Evolutionary conservation across 257 asterid species (phyloP).

Genomic region (Paraleonurus japonicus): DNA sequence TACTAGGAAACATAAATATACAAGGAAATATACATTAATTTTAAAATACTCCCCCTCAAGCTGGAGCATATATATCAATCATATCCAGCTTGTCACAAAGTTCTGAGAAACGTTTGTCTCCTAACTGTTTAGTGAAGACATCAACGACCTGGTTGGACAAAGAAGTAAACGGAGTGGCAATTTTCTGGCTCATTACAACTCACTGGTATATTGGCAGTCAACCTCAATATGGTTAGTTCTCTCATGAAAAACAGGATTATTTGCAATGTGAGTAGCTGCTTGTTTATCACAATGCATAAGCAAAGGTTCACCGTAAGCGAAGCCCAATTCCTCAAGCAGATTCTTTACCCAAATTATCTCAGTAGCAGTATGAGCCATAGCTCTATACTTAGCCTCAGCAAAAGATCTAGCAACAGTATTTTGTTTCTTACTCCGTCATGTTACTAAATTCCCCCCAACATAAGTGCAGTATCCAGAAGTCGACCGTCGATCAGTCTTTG

Average conservation of each 20-base stretch:
- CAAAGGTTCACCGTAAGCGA: background rate
- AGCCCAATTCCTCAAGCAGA: background rate
- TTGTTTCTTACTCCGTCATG: background rate
- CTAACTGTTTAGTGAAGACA: background rate
- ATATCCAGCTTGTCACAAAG: background rate
- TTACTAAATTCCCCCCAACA: no score
- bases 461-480: background rate
- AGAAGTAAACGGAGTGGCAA: background rate
- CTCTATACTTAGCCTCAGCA: background rate
- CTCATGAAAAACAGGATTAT: background rate
- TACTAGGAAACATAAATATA: background rate
- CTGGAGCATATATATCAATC: background rate
- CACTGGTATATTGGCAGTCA: background rate
- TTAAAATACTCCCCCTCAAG: background rate
- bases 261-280: background rate
- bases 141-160: background rate
- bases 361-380: background rate
- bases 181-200: background rate
- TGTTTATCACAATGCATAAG: background rate
- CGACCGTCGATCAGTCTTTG: background rate
- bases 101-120: background rate
- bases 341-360: background rate
- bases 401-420: background rate
- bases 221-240: constrained; percentile 5
- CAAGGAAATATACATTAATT: background rate